Conservation (phyloP, 75 land plant species). For the Picea sitchensis region DNA sequence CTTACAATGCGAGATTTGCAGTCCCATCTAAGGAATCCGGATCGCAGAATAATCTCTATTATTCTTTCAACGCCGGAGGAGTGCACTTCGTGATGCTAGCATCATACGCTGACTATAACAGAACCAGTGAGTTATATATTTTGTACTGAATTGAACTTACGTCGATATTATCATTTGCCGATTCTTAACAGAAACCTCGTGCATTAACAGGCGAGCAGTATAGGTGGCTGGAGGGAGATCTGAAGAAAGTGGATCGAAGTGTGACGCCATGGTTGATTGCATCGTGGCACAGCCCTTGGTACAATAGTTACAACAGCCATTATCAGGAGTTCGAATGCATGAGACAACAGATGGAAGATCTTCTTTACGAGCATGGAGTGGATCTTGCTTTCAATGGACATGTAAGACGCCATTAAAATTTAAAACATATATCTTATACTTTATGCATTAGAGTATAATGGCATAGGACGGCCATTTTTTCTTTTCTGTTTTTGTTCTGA, state of each 20-base stretch:
- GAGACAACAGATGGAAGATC: slow-evolving; percentile 39
- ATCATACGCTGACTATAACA: slow-evolving; percentile 79
- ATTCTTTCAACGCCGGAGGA: slow-evolving; percentile 90
- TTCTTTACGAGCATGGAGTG: slow-evolving; percentile 31
- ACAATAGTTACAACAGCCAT: slow-evolving; percentile 36
- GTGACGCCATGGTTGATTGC: slow-evolving; percentile 43
- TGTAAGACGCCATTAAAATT: slow-evolving; percentile 16
- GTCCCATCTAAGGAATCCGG: slow-evolving; percentile 75
- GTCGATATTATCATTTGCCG: neutral
- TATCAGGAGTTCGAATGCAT: slow-evolving; percentile 44
- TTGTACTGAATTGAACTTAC: no score
- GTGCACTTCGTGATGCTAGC: slow-evolving; percentile 89
- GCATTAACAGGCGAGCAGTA: slow-evolving; percentile 28
- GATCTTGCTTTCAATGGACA: slow-evolving; percentile 36
- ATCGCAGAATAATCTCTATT: slow-evolving; percentile 67
- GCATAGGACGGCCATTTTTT: no score
- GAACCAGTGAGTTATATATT: slow-evolving; percentile 33
- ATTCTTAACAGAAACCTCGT: no score
- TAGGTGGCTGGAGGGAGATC: slow-evolving; percentile 33
- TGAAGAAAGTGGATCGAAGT: slow-evolving; percentile 27
- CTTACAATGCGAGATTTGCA: slow-evolving; percentile 80
- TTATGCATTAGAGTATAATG: no score
- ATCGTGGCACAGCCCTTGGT: slow-evolving; percentile 42
- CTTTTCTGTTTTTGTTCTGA: no score
- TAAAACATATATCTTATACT: neutral